Evolutionary conservation across 257 asterid genomes (phyloP).

Genomic region (Buddleja alternifolia): DNA sequence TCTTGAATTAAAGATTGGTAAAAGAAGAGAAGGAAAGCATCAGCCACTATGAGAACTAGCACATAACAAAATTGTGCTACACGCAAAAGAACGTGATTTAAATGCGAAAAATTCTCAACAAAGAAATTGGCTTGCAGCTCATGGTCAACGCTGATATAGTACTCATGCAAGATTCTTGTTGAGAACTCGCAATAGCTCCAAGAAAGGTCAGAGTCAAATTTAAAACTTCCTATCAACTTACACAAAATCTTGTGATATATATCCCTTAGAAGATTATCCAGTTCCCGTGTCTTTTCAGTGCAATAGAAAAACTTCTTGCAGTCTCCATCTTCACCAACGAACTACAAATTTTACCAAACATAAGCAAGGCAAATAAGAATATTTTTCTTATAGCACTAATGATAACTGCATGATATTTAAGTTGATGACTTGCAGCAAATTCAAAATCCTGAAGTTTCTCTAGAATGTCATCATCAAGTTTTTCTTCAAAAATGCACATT

Average conservation of each 20-base stretch:
- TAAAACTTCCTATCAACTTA: slow-evolving; percentile 38
- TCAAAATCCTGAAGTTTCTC: slow-evolving; percentile 85
- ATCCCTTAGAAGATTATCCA: slow-evolving; percentile 97
- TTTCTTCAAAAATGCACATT: slow-evolving; percentile 86
- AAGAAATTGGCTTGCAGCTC: slow-evolving; percentile 16
- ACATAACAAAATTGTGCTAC: no score
- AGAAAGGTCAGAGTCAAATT: slow-evolving; percentile 19
- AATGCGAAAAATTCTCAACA: slow-evolving; percentile 5
- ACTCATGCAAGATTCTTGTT: slow-evolving; percentile 24
- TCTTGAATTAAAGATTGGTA: slow-evolving; percentile 46
- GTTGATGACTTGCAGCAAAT: slow-evolving; percentile 70
- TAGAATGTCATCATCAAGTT: slow-evolving; percentile 62
- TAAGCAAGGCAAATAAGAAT: slow-evolving; percentile 33
- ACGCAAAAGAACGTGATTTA: slow-evolving; percentile 17
- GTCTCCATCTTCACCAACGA: slow-evolving; percentile 82
- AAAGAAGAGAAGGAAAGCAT: slow-evolving; percentile 17
- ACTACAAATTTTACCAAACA: slow-evolving; percentile 52
- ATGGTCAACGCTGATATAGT: slow-evolving; percentile 23
- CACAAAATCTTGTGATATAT: slow-evolving; percentile 93
- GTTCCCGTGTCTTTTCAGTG: slow-evolving; percentile 84
- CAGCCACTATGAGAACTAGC: slow-evolving; percentile 13
- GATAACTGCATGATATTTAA: slow-evolving; percentile 17
- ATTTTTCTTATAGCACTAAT: slow-evolving; percentile 8
- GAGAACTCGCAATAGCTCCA: slow-evolving; percentile 25
- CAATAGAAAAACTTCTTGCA: slow-evolving; percentile 82